A percentile compares a stretch with the other conserved stretches of the same genome.
Evolutionary conservation across 176 grass and related monocot species (phyloP).

Genomic region (Pontederia paniculata): DNA sequence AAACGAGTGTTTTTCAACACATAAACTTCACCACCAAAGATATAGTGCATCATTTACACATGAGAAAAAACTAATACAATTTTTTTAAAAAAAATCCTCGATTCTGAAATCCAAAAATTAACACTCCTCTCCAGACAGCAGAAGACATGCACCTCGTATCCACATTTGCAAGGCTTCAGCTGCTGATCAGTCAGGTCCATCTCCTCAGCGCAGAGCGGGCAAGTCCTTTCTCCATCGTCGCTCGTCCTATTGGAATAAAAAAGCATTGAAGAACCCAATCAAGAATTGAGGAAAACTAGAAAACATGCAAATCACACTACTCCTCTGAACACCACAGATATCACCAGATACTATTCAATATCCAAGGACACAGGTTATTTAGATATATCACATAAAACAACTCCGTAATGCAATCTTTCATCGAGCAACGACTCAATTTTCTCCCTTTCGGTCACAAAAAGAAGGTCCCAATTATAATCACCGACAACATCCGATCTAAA

Average conservation of each 20-base stretch:
- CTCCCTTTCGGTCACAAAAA: too few relatives aligned
- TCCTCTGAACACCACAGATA: neutral
- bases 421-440: too few relatives aligned
- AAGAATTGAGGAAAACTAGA: neutral
- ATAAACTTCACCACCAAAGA: too few relatives aligned
- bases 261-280: neutral
- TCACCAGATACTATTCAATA: too few relatives aligned
- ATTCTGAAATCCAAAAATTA: slow-evolving; percentile 1
- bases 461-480: too few relatives aligned
- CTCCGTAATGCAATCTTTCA: too few relatives aligned
- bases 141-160: slow-evolving; percentile 49
- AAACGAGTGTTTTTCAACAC: neutral
- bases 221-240: slow-evolving; percentile 88
- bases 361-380: too few relatives aligned
- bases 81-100: too few relatives aligned
- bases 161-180: slow-evolving; percentile 92
- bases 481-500: too few relatives aligned
- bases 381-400: too few relatives aligned
- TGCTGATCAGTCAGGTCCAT: slow-evolving; percentile 99
- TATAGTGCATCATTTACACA: too few relatives aligned
- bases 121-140: neutral
- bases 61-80: neutral
- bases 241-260: slow-evolving; percentile 44
- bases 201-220: slow-evolving; percentile 91
- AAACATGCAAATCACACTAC: neutral